Evolutionary conservation across 176 grass and related monocot species (phyloP), one percentile per base, ranked within the genome.

Genomic region (Aegilops longissima): DNA sequence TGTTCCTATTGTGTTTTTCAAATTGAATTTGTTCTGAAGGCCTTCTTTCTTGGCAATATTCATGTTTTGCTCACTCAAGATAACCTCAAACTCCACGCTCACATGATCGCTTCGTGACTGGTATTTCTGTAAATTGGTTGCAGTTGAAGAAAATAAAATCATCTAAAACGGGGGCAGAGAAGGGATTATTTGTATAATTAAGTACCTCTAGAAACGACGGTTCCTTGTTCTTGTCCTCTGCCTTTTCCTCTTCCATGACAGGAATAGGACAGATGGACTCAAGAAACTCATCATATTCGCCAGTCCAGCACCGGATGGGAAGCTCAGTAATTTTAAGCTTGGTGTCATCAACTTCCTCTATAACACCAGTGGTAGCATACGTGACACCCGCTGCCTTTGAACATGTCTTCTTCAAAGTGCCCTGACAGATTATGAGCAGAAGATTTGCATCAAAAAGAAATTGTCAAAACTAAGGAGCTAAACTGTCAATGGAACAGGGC

Each of bases 11-110:
- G 92, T 88, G 21, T 94, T 94, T 51, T 89, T 94, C 68, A 99
- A 24, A 80, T 94, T 99, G 69, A 99, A 96, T 66, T 93, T 99
- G 74, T 96, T 94, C 83, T 83, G 62, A 13, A 99, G 77, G 5
- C 97, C 97, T 99, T 99, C 97, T 83, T 93, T 65, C 58, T 34
- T 81, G 40, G 92, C 97, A 66, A 88, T 73, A 16, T 88, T 90
- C 94, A 99, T 88, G 51, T 94, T 99, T 77, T 75, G 35, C 54
- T 96, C 92, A 4, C 30, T 86, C 74, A 96, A 73, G 61, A 23
- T 75, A 40, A 98, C 16, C 23, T 91, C 87, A 76, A 96, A 88
- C 47, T 93, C 87, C 69, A 98, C 87, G 30, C 35, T 88, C 0
- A 77, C 78, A 20, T 87, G 87, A 58, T 98, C 92, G 40, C 90